A percentile compares a stretch with the other conserved stretches of the same genome.
Conservation (phyloP, 306 rosid genomes). For the Trifolium subterraneum region DNA sequence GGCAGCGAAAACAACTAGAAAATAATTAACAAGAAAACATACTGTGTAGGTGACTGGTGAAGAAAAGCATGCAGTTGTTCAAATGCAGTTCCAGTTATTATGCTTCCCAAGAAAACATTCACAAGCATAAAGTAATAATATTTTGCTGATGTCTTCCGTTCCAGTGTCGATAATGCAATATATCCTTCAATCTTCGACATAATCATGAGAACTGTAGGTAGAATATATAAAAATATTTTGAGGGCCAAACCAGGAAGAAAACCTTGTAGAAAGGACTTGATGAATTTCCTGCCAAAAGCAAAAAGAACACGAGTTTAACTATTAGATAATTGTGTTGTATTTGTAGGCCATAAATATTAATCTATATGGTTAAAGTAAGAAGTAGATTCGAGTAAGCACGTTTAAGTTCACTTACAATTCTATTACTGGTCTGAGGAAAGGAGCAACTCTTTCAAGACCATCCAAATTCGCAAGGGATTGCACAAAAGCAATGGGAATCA, state of each 20-base stretch:
- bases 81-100: conserved; percentile 94
- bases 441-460: conserved; percentile 97
- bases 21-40: conserved; percentile 28
- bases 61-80: conserved; percentile 89
- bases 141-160: conserved; percentile 81
- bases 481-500: conserved; percentile 98
- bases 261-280: conserved; percentile 98
- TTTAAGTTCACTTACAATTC: conserved; percentile 76
- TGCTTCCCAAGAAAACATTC: conserved; percentile 97
- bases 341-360: background rate
- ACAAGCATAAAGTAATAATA: conserved; percentile 95
- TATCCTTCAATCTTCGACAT: conserved; percentile 97
- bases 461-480: conserved; percentile 99
- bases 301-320: conserved; percentile 34
- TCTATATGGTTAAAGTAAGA: background rate
- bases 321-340: background rate
- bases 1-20: background rate
- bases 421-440: conserved; percentile 90
- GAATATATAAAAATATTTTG: conserved; percentile 85
- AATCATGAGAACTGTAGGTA: conserved; percentile 88
- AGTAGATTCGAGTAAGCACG: background rate
- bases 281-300: conserved; percentile 69
- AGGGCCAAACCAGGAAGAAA: conserved; percentile 99
- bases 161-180: conserved; percentile 77
- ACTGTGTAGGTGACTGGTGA: conserved; percentile 94